Conservation (phyloP, 148 eudicot species). For the Polygonum maritimum region DNA sequence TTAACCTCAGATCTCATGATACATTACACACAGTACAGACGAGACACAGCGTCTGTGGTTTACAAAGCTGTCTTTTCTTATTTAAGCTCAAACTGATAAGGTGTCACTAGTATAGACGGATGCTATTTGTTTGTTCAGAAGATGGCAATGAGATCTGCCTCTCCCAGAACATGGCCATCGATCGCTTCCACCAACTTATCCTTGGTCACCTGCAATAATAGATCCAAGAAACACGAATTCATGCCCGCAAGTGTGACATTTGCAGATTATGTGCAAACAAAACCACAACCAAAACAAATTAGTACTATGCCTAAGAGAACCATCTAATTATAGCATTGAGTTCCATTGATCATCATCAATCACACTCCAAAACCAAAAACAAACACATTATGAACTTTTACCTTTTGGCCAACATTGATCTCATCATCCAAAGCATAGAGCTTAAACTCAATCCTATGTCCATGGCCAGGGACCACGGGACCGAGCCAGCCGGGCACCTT, state of each 20-base stretch:
- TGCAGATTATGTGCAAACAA: no score
- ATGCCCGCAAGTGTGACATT: background rate
- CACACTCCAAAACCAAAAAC: no score
- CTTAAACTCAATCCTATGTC: conserved; percentile 66
- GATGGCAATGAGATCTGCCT: conserved; percentile 45
- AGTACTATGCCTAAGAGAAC: no score
- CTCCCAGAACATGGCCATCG: conserved; percentile 52
- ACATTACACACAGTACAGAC: background rate
- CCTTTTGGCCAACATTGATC: conserved; percentile 57
- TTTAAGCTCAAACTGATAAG: background rate
- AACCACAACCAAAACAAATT: no score
- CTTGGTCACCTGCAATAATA: conserved; percentile 48
- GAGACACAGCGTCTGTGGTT: background rate
- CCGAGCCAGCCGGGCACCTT: conserved; percentile 66
- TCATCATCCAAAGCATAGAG: conserved; percentile 68
- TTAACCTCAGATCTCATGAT: background rate
- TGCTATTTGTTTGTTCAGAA: conserved; percentile 15
- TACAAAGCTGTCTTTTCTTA: background rate
- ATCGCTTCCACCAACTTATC: conserved; percentile 54
- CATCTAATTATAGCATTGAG: no score
- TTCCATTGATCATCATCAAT: no score
- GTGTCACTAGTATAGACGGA: background rate
- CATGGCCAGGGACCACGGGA: conserved; percentile 38
- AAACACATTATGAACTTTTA: background rate
- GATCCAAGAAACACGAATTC: background rate